phyloP scores from a whole-genome alignment of 2,329 filamentous ascomycete species.

The Microdochium nivale region DNA sequence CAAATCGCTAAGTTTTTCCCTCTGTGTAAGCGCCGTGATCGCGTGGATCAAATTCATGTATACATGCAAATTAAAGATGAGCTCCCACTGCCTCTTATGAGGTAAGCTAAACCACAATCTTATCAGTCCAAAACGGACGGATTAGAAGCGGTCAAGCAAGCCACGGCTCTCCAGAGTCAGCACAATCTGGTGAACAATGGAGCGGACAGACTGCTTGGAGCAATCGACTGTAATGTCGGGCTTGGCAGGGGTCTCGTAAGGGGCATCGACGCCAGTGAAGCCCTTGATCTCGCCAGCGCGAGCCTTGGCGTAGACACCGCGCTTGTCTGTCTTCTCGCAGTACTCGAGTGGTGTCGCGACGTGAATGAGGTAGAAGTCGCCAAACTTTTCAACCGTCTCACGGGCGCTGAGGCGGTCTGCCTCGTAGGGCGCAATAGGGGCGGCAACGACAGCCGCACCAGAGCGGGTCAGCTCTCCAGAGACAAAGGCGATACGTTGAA shows the following conservation, averaged over 20 bases:
- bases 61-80: background rate
- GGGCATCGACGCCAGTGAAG: slow-evolving; percentile 97
- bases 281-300: slow-evolving; percentile 89
- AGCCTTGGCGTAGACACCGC: slow-evolving; percentile 79
- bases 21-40: background rate
- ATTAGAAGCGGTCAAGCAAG: slow-evolving; percentile 62
- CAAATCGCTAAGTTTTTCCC: background rate
- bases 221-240: slow-evolving; percentile 78
- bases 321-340: slow-evolving; percentile 90
- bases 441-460: slow-evolving; percentile 89
- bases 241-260: slow-evolving; percentile 79
- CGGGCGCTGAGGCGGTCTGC: slow-evolving; percentile 66
- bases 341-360: slow-evolving; percentile 88
- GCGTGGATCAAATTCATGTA: background rate
- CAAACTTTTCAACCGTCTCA: slow-evolving; percentile 79
- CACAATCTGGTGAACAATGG: slow-evolving; percentile 94
- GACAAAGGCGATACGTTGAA: slow-evolving; percentile 92
- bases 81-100: background rate
- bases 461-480: slow-evolving; percentile 89
- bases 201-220: slow-evolving; percentile 80
- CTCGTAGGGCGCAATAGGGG: slow-evolving; percentile 92
- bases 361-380: slow-evolving; percentile 91
- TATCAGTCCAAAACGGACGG: background rate
- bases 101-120: background rate
- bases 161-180: slow-evolving; percentile 85